These are phyloP conservation scores for Heterobasidion irregulare DNA, from an alignment of 1,284 basidiomycete species.

Conservation along the genomic window DNA sequence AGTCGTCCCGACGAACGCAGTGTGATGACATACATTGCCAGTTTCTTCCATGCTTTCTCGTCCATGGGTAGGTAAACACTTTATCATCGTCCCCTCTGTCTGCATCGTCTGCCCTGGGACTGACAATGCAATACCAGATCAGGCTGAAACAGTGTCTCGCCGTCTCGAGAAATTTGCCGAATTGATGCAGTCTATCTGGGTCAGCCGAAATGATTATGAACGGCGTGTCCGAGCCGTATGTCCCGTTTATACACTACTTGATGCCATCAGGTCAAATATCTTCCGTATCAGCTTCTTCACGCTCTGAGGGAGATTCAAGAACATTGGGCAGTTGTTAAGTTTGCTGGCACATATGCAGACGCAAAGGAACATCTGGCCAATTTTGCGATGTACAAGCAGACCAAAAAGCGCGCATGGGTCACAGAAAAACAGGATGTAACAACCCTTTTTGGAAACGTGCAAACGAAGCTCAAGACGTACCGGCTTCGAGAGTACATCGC, in stretches of 20 bases:
- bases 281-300: constrained; percentile 46
- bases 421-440: constrained; percentile 86
- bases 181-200: constrained; percentile 85
- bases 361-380: constrained; percentile 70
- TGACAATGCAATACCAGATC: constrained; percentile 45
- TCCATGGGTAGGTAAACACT: constrained; percentile 67
- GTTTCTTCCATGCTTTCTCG: constrained; percentile 97
- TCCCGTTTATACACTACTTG: constrained; percentile 6
- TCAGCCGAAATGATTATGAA: constrained; percentile 89
- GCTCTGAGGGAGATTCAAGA: constrained; percentile 57
- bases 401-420: constrained; percentile 82
- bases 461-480: constrained; percentile 93
- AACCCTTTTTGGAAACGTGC: constrained; percentile 87
- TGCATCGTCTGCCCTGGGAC: neutral
- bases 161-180: constrained; percentile 95
- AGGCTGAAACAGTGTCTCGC: constrained; percentile 89
- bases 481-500: constrained; percentile 79
- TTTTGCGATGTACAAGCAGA: constrained; percentile 82
- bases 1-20: constrained; percentile 88
- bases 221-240: constrained; percentile 69
- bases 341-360: constrained; percentile 72
- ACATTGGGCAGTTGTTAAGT: constrained; percentile 55
- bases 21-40: constrained; percentile 94
- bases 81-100: neutral
- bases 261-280: constrained; percentile 9